phyloP scores from a whole-genome alignment of 768 basidiomycete genomes.

The Strobilomyces confusus region DNA sequence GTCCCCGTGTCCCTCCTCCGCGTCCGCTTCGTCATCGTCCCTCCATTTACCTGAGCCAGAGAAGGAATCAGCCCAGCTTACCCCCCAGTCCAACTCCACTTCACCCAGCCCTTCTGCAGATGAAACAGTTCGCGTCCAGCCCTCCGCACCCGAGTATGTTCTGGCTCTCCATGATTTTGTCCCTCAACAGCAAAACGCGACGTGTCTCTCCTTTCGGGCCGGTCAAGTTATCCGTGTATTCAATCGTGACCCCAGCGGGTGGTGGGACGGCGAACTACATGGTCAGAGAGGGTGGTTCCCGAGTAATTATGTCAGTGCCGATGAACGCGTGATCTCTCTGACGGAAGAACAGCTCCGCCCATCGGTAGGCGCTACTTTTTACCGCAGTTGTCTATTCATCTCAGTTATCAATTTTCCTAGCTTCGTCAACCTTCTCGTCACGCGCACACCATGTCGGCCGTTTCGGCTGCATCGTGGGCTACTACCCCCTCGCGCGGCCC shows the following conservation, averaged over 20 bases:
- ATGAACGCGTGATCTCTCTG: slow-evolving; percentile 47
- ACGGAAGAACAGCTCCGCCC: slow-evolving; percentile 53
- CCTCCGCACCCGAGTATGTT: slow-evolving; percentile 61
- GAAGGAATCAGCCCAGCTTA: slow-evolving; percentile 28
- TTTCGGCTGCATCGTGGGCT: slow-evolving; percentile 53
- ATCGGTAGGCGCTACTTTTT: slow-evolving; percentile 34
- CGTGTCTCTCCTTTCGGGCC: slow-evolving; percentile 83
- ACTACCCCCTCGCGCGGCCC: slow-evolving; percentile 39
- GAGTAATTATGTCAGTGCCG: slow-evolving; percentile 86
- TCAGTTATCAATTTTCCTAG: slow-evolving; percentile 12
- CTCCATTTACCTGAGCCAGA: slow-evolving; percentile 36
- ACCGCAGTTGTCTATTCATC: not conserved
- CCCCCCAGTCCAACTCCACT: slow-evolving; percentile 24
- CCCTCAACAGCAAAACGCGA: slow-evolving; percentile 65
- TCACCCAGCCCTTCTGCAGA: slow-evolving; percentile 43
- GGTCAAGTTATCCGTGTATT: slow-evolving; percentile 92
- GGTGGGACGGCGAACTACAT: slow-evolving; percentile 98
- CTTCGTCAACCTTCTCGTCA: slow-evolving; percentile 42
- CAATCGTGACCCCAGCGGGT: slow-evolving; percentile 82
- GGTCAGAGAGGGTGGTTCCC: slow-evolving; percentile 96
- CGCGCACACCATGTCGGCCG: slow-evolving; percentile 46
- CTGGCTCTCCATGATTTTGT: slow-evolving; percentile 90
- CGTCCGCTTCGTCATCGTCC: slow-evolving; percentile 49
- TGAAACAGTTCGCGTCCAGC: slow-evolving; percentile 42
- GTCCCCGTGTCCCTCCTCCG: slow-evolving; percentile 47